Conservation (phyloP, 108 stramenopile genomes). For the Discostella pseudostelligera region DNA sequence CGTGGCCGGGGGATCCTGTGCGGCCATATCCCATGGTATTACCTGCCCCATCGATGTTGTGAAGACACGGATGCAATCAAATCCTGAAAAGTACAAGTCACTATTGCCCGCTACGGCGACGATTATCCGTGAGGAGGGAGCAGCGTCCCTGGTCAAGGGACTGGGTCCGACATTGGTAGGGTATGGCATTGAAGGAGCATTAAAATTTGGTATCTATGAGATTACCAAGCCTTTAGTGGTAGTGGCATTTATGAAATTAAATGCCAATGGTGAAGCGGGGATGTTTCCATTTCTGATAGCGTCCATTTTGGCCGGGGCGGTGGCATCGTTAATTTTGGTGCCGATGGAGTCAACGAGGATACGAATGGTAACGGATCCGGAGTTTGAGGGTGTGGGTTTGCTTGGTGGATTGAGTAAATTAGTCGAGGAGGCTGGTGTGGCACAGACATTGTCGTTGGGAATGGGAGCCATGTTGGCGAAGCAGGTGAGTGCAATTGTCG, state of each 20-base stretch:
- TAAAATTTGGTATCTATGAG: conserved; percentile 94
- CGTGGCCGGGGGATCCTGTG: conserved; percentile 85
- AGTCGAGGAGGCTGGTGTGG: conserved; percentile 68
- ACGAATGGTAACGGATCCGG: conserved; percentile 84
- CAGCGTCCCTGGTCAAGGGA: conserved; percentile 62
- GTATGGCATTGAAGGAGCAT: conserved; percentile 87
- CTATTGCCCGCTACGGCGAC: conserved; percentile 47
- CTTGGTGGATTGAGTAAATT: conserved; percentile 61
- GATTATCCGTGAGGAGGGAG: conserved; percentile 72
- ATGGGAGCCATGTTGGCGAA: conserved; percentile 91
- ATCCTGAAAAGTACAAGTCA: conserved; percentile 56
- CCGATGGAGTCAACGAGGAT: conserved; percentile 92
- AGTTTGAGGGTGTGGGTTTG: conserved; percentile 61
- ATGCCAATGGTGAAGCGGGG: conserved; percentile 26
- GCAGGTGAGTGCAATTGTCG: conserved; percentile 50
- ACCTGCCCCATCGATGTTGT: conserved; percentile 91
- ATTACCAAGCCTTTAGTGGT: conserved; percentile 77
- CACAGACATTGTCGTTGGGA: conserved; percentile 63
- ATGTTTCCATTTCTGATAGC: conserved; percentile 71
- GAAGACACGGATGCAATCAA: conserved; percentile 83
- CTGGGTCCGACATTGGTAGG: conserved; percentile 88
- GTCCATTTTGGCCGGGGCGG: conserved; percentile 82
- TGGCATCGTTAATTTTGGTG: conserved; percentile 83
- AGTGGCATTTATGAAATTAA: conserved; percentile 34
- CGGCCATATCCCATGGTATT: conserved; percentile 80